Base-by-base conservation (phyloP, 345 rosid genomes). In the Cardiospermum halicacabum region DNA sequence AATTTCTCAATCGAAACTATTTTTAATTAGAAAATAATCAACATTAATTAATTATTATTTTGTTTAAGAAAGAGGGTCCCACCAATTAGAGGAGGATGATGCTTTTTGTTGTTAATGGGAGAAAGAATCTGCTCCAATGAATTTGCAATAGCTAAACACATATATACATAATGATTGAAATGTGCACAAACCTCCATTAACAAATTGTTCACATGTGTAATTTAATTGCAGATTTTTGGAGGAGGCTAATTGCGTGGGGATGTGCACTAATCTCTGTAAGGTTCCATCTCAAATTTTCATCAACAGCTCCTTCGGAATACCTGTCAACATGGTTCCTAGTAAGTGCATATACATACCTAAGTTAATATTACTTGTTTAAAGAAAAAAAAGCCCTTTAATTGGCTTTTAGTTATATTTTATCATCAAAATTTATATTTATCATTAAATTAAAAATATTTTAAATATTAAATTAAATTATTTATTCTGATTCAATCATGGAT, bases 311-410 rank as follows among this genome's bases (percentile, higher is more conserved):
- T 70, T 94, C 1, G 97, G 99, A 60, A 78, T 91, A 88, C 88
- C 97, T 1, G 79, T 90, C 77, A 80, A 87, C 80, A 90, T 94
- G 95, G 86, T 80, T 58, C 99, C 99, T 0, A 78, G 99, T 94
- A 86, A 81, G 81, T 79, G 45, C 58, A 63, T 51, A 59, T 34
- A 2, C n/a, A n/a, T n/a, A n/a, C n/a, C n/a, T n/a, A n/a, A n/a
- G n/a, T n/a, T n/a, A n/a, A n/a, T n/a, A n/a, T n/a, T n/a, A n/a
- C n/a, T n/a, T n/a, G n/a, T n/a, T n/a, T n/a, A n/a, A n/a, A n/a
- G n/a, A n/a, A n/a, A n/a, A n/a, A n/a, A n/a, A n/a, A n/a, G n/a
- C n/a, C n/a, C n/a, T n/a, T n/a, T n/a, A n/a, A n/a, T n/a, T n/a
- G n/a, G n/a, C n/a, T n/a, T n/a, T n/a, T n/a, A n/a, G n/a, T n/a